Conservation (phyloP, 495 filamentous ascomycete genomes). For the Aspergillus cristatus region DNA sequence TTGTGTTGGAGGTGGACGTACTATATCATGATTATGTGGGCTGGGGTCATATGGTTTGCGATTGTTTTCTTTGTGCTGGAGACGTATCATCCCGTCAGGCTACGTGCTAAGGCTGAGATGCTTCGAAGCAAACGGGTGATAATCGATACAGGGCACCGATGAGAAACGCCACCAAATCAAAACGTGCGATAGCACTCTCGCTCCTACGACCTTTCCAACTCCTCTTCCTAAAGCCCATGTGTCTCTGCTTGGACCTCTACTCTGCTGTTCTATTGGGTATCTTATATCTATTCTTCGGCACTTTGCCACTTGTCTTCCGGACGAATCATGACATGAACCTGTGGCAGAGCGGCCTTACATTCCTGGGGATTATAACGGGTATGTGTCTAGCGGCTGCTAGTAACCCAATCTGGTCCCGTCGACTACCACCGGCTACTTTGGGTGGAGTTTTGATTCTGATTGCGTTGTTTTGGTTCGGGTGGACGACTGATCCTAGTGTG, state of each 20-base stretch:
- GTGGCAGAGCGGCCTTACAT: constrained; percentile 65
- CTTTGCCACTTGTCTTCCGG: constrained; percentile 68
- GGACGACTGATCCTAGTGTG: constrained; percentile 49
- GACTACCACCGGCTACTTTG: constrained; percentile 60
- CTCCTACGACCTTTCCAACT: constrained; percentile 58
- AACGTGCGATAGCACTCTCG: constrained; percentile 52
- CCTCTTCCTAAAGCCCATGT: constrained; percentile 71
- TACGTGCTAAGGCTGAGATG: constrained; percentile 49
- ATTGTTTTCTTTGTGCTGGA: constrained; percentile 67
- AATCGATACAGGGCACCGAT: constrained; percentile 59
- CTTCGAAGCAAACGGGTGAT: constrained; percentile 60
- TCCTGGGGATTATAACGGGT: constrained; percentile 61
- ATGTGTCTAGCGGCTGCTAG: constrained; percentile 52
- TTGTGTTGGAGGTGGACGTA: constrained; percentile 73
- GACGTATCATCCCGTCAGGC: constrained; percentile 57
- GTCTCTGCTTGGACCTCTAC: constrained; percentile 61
- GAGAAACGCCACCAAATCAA: constrained; percentile 25
- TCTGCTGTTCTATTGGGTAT: constrained; percentile 69
- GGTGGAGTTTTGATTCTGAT: constrained; percentile 62
- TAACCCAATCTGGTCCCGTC: constrained; percentile 58
- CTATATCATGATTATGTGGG: constrained; percentile 71
- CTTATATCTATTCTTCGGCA: constrained; percentile 85
- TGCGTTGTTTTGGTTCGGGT: constrained; percentile 70
- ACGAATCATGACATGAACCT: constrained; percentile 59
- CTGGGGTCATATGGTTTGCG: constrained; percentile 39